phyloP scores from a whole-genome alignment of 2,329 filamentous ascomycete genomes.

The Verticillium nubilum region DNA sequence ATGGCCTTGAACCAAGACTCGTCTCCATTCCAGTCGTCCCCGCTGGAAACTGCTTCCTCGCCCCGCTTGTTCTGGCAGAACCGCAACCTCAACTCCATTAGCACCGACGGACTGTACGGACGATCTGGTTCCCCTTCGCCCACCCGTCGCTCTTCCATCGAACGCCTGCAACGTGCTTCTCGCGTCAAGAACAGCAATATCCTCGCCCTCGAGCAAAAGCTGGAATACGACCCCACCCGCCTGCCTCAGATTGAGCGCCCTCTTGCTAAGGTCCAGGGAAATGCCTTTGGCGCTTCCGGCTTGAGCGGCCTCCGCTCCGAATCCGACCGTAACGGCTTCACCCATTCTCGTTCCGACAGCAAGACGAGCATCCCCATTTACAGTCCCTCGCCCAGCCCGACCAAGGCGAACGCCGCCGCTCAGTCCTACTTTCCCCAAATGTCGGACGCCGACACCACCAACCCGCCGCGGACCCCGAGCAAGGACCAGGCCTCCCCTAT shows the following conservation, averaged over 20 bases:
- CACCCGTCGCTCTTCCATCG: conserved; percentile 82
- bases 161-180: conserved; percentile 89
- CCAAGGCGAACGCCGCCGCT: conserved; percentile 10
- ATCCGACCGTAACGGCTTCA: conserved; percentile 29
- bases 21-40: conserved; percentile 82
- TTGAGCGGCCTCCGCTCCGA: conserved; percentile 48
- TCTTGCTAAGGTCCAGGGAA: conserved; percentile 69
- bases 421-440: conserved; percentile 2
- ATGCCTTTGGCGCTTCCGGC: conserved; percentile 58
- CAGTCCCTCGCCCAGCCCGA: conserved; percentile 38
- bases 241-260: conserved; percentile 77
- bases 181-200: conserved; percentile 98
- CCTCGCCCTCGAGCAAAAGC: conserved; percentile 85
- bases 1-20: conserved; percentile 65
- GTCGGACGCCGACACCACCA: conserved; percentile 13
- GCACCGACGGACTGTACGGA: conserved; percentile 68
- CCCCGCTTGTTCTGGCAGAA: conserved; percentile 90
- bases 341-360: conserved; percentile 51
- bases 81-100: conserved; percentile 58
- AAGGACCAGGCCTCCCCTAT: conserved; percentile 72
- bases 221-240: conserved; percentile 82
- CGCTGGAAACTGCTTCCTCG: conserved; percentile 62
- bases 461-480: conserved; percentile 49
- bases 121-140: conserved; percentile 61
- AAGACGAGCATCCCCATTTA: conserved; percentile 54